Percentiles rank a stretch among this genome's conserved stretches.
phyloP scores from a whole-genome alignment of 1,284 basidiomycete species.

The Tremellales sp. region DNA sequence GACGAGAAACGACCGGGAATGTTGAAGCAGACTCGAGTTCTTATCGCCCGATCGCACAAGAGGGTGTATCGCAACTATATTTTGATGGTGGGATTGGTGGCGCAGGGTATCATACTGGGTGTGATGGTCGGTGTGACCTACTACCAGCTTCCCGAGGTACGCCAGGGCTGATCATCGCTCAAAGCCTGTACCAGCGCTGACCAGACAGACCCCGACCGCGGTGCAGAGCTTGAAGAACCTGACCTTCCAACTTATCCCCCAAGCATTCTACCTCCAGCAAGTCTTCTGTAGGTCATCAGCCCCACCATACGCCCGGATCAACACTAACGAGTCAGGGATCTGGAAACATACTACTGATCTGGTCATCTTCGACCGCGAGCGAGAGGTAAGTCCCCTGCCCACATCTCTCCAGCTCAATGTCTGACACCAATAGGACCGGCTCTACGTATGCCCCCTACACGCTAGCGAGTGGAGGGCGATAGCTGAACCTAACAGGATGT shows the following conservation, averaged over 20 bases:
- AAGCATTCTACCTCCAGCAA: slow-evolving; percentile 44
- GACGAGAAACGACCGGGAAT: slow-evolving; percentile 33
- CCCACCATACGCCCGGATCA: not conserved
- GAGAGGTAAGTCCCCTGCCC: slow-evolving; percentile 34
- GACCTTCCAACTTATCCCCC: slow-evolving; percentile 43
- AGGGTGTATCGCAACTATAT: slow-evolving; percentile 48
- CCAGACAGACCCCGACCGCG: slow-evolving; percentile 45
- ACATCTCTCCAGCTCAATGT: not conserved
- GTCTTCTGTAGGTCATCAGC: slow-evolving; percentile 43
- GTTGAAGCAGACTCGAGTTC: slow-evolving; percentile 38
- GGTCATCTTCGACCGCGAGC: slow-evolving; percentile 53
- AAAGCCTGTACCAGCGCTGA: slow-evolving; percentile 14
- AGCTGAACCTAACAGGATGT: slow-evolving; percentile 31
- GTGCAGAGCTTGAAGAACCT: slow-evolving; percentile 50
- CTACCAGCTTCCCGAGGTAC: slow-evolving; percentile 28
- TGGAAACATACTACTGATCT: slow-evolving; percentile 49
- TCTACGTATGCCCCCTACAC: slow-evolving; percentile 39
- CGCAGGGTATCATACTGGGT: slow-evolving; percentile 43
- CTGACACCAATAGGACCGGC: slow-evolving; percentile 30
- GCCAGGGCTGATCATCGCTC: too few species aligned
- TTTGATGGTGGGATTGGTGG: slow-evolving; percentile 36
- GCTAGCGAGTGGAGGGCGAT: not conserved
- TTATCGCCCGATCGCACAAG: slow-evolving; percentile 38
- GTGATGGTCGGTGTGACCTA: slow-evolving; percentile 32
- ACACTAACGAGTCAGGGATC: slow-evolving; percentile 30